Percentiles rank a stretch among this genome's conserved stretches.
phyloP scores from a whole-genome alignment of 352 stramenopile genomes.

The Globisporangium irregulare region DNA sequence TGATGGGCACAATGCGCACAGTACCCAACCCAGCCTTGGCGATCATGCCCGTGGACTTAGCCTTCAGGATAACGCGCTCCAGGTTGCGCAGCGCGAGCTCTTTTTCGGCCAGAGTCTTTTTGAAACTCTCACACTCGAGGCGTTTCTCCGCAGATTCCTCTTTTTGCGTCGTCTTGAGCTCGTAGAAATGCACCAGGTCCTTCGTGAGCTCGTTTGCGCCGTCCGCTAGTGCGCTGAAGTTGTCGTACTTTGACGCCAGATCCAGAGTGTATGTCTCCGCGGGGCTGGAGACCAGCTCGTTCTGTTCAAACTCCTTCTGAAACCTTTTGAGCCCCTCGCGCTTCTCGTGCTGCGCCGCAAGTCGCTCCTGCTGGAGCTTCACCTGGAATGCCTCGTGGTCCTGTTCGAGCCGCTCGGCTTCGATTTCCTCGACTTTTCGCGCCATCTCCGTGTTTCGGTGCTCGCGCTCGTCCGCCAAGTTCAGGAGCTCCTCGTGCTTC shows the following conservation, averaged over 20 bases:
- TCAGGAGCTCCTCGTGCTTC: conserved; percentile 38
- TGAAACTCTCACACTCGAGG: conserved; percentile 28
- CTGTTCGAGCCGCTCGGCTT: conserved; percentile 47
- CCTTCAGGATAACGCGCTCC: conserved; percentile 62
- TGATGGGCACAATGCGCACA: conserved; percentile 65
- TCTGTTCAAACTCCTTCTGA: conserved; percentile 62
- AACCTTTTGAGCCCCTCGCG: conserved; percentile 55
- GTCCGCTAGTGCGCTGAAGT: conserved; percentile 33
- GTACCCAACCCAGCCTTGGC: conserved; percentile 66
- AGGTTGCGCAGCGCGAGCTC: conserved; percentile 52
- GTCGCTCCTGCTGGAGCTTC: conserved; percentile 39
- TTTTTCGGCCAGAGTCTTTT: conserved; percentile 26
- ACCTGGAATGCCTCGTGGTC: conserved; percentile 41
- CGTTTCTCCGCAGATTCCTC: conserved; percentile 37
- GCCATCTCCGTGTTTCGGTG: conserved; percentile 36
- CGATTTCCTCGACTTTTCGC: conserved; percentile 44
- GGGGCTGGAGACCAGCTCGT: conserved; percentile 56
- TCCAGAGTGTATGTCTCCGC: conserved; percentile 62
- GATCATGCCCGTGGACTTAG: conserved; percentile 64
- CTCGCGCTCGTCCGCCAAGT: conserved; percentile 27
- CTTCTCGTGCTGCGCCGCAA: conserved; percentile 43
- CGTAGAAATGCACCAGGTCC: conserved; percentile 59
- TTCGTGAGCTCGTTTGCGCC: conserved; percentile 37
- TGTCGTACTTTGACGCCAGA: conserved; percentile 26
- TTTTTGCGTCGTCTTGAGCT: conserved; percentile 51